Evolutionary conservation across 1,284 basidiomycete genomes (phyloP).

Genomic region (Termitomyces sp.): DNA sequence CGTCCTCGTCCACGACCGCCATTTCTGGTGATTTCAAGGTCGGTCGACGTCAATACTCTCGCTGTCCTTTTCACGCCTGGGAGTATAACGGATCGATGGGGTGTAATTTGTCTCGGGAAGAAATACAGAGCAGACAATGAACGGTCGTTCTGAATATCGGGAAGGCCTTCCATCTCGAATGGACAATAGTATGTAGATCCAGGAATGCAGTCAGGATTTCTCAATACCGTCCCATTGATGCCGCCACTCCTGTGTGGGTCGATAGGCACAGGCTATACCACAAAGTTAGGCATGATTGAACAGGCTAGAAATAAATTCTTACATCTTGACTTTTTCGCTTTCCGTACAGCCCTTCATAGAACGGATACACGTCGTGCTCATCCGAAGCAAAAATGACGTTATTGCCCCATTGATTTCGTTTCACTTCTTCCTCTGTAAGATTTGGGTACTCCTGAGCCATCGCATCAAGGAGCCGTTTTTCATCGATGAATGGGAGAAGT

Average conservation of each 20-base stretch:
- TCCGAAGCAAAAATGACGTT: conserved; percentile 84
- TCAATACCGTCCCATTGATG: conserved; percentile 74
- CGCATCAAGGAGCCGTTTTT: conserved; percentile 76
- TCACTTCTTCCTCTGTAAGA: conserved; percentile 78
- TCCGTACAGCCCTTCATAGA: conserved; percentile 84
- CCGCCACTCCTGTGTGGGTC: conserved; percentile 72
- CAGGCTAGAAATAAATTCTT: conserved; percentile 25
- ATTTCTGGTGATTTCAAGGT: conserved; percentile 60
- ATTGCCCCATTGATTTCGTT: conserved; percentile 83
- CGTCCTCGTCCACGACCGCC: conserved; percentile 48
- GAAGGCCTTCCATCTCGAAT: conserved; percentile 48
- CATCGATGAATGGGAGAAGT: conserved; percentile 93
- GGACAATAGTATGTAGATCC: conserved; percentile 88
- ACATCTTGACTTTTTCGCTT: conserved; percentile 83
- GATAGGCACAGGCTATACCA: conserved; percentile 56
- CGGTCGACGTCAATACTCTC: conserved; percentile 64
- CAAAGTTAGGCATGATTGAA: conserved; percentile 12
- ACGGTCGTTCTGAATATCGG: conserved; percentile 82
- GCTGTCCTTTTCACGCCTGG: conserved; percentile 65
- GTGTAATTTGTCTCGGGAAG: conserved; percentile 82
- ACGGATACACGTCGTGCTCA: conserved; percentile 81
- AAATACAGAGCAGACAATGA: conserved; percentile 86
- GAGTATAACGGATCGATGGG: conserved; percentile 84
- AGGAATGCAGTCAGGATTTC: conserved; percentile 88
- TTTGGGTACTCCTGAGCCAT: conserved; percentile 73